Evolutionary conservation across 1,139 yeast species (phyloP).

Genomic region (Saccharomycopsis hybrid): DNA sequence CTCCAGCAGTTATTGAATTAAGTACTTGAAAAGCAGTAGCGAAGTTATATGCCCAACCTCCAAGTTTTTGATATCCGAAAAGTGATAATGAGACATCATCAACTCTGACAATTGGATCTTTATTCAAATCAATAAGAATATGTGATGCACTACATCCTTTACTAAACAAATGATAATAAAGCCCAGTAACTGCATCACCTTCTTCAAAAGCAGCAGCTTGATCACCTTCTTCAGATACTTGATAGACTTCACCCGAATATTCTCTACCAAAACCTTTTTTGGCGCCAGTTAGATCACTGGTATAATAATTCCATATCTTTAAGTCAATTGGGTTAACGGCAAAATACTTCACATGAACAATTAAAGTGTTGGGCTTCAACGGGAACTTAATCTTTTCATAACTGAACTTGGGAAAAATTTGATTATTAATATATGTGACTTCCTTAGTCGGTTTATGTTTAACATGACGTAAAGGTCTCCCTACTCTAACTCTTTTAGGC

Average conservation of each 20-base stretch:
- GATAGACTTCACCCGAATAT: slow-evolving; percentile 56
- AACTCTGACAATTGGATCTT: slow-evolving; percentile 39
- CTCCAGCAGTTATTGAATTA: slow-evolving; percentile 28
- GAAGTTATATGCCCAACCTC: slow-evolving; percentile 50
- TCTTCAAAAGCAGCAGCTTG: slow-evolving; percentile 32
- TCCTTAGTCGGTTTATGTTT: slow-evolving; percentile 32
- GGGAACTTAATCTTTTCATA: slow-evolving; percentile 38
- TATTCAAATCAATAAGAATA: slow-evolving; percentile 38
- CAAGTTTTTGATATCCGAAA: slow-evolving; percentile 47
- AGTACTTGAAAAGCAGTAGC: slow-evolving; percentile 51
- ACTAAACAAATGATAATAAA: slow-evolving; percentile 38
- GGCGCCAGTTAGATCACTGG: slow-evolving; percentile 31
- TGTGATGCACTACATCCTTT: slow-evolving; percentile 50
- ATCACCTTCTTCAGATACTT: slow-evolving; percentile 43
- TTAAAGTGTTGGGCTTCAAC: slow-evolving; percentile 38
- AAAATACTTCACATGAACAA: slow-evolving; percentile 53
- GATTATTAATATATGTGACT: slow-evolving; percentile 29
- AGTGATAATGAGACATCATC: slow-evolving; percentile 29
- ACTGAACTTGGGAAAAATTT: slow-evolving; percentile 29
- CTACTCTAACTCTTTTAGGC: slow-evolving; percentile 30
- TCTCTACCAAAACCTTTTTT: slow-evolving; percentile 64
- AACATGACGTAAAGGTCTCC: slow-evolving; percentile 37
- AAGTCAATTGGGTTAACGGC: slow-evolving; percentile 67
- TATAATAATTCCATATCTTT: slow-evolving; percentile 38
- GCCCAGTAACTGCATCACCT: slow-evolving; percentile 66